Evolutionary conservation across 73 alveolate genomes (phyloP), one percentile per base, ranked within the genome.

Genomic region (Symbiodinium pilosum): DNA sequence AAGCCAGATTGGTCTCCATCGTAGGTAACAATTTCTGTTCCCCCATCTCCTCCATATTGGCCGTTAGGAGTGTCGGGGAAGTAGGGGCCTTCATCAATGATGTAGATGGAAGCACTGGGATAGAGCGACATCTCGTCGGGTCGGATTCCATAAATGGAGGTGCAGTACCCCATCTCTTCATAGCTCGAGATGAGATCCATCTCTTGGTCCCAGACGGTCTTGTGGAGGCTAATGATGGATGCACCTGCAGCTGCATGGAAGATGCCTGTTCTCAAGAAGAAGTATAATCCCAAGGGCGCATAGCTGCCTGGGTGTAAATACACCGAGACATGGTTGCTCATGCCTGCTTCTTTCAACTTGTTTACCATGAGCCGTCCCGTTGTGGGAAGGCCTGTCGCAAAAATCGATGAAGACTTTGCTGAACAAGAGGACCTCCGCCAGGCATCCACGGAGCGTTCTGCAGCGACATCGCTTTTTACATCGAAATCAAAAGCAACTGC

Each of bases 231-330:
- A 43, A 71, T 71, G 30, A 71, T 71, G 85, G 85, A 71, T 11
- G 85, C 85, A n/a, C 85, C 85, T 32, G 85, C 85, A 32, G 85
- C 85, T n/a, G 85, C 85, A 71, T 71, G 85, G n/a, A 71, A 71
- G 47, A 71, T 71, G 44, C 85, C 85, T 4, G 85, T 59, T 16
- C 59, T 71, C 44, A 71, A 36, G 43, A 71, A 71, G 85, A 71
- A 71, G 85, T 71, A 71, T 43, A 71, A 24, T n/a, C 85, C 85
- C 85, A 71, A 28, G 2, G 85, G 85, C 21, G 44, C 85, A 4
- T 71, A 71, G 28, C 85, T 71, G 41, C 85, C 85, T 71, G 85
- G 85, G 85, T 71, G 85, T 24, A 71, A 34, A 28, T 34, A 71
- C 47, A 71, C 85, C 30, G 85, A 71, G 44, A 71, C 85, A 36